Conservation (phyloP, 2,329 filamentous ascomycete species). For the Lecanicillium sp. region DNA sequence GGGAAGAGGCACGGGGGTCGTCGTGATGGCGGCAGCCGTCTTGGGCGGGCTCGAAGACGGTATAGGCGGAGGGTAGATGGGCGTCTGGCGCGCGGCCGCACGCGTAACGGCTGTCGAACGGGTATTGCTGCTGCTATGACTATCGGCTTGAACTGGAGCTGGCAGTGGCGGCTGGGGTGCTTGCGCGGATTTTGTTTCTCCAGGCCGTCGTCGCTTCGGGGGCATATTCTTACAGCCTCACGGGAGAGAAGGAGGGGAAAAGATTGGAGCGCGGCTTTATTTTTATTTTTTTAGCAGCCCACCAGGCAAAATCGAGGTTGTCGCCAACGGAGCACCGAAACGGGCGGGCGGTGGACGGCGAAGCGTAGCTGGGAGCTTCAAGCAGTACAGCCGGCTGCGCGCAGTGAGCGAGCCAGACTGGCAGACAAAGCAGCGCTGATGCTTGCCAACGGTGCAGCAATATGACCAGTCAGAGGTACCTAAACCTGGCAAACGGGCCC, state of each 20-base stretch:
- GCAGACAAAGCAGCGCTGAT: no score
- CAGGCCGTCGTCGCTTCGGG: slow-evolving; percentile 32
- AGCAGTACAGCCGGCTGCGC: no score
- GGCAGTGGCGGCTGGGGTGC: slow-evolving; percentile 1
- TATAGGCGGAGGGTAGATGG: slow-evolving; percentile 28
- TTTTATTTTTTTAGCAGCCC: not conserved
- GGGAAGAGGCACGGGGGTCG: slow-evolving; percentile 15
- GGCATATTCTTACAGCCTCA: slow-evolving; percentile 23
- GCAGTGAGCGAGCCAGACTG: not conserved
- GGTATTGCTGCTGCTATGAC: slow-evolving; percentile 4
- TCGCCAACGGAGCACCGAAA: slow-evolving; percentile 3
- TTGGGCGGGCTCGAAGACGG: slow-evolving; percentile 22
- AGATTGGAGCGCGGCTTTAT: not conserved
- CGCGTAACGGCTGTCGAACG: slow-evolving; percentile 17
- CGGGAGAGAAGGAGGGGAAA: not conserved
- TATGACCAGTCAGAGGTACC: no score
- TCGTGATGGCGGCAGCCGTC: not conserved
- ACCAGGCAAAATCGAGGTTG: slow-evolving; percentile 6
- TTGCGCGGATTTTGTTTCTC: slow-evolving; percentile 18
- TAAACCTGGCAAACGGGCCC: no score
- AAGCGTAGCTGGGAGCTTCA: no score
- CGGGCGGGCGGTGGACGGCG: slow-evolving; percentile 8
- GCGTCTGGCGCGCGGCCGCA: slow-evolving; percentile 25
- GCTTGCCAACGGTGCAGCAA: no score
- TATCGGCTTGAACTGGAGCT: not conserved